Evolutionary conservation across 2,329 filamentous ascomycete species (phyloP), one percentile per base, ranked within the genome.

Genomic region (Colletotrichum limetticola): DNA sequence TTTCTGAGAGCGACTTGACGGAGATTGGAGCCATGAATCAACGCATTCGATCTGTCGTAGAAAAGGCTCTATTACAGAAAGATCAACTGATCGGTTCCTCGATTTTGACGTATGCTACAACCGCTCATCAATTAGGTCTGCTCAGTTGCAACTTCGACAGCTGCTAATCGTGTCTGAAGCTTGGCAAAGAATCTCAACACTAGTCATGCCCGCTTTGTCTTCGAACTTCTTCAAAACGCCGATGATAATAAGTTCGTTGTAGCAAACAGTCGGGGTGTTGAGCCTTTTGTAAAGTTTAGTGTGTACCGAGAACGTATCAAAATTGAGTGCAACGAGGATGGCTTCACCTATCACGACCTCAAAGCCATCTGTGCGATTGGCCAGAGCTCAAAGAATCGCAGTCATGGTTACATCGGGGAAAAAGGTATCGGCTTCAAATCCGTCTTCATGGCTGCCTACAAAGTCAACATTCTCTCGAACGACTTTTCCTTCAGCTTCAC

Each of bases 401-500:
- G 78, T 0, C 80, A 83, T 8, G 83, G 83, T 0, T 87, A 86
- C 57, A 86, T 86, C 24, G 85, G 86, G 2, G 84, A 85, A 68
- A 87, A 88, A 65, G 86, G 86, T 14, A 86, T 88, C n/a, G 86
- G 86, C 0, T 88, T 88, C 79, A 88, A 88, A 74, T 86, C 85
- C 0, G 85, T 86, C 1, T 88, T 88, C 74, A 86, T 82, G 75
- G 85, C 81, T 0, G 85, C 86, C 0, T 83, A 78, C 72, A 82
- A 82, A 30, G 86, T 86, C 7, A 81, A 82, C 52, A 85, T 88
- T 19, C 81, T 83, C 26, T 88, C 86, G 0, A 82, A 84, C 0
- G 22, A 73, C 30, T 86, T 83, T 70, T 83, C 83, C 0, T 89
- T 89, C 77, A 82, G 78, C 8, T 87, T 89, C 74, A 76, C 61